phyloP scores from a whole-genome alignment of 1,139 yeast species.

The Candida anutae region DNA sequence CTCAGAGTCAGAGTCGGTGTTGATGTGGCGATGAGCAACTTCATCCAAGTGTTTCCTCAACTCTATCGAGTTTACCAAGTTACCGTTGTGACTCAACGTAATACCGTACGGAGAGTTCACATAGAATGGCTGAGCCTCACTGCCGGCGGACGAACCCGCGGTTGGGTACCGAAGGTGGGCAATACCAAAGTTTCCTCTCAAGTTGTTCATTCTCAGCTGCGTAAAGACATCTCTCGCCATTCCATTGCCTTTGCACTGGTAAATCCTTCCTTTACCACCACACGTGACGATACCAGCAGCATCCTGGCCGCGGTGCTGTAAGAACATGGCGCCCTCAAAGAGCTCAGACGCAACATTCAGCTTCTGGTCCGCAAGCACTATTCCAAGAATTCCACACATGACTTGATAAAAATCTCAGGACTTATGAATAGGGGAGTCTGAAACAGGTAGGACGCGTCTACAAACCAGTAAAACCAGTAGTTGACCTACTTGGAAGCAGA shows the following conservation, averaged over 20 bases:
- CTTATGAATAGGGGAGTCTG: too few species aligned
- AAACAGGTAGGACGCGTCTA: too few species aligned
- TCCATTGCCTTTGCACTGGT: slow-evolving; percentile 98
- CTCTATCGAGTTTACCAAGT: slow-evolving; percentile 79
- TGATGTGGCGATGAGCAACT: slow-evolving; percentile 92
- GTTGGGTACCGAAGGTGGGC: slow-evolving; percentile 96
- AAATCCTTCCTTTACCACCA: slow-evolving; percentile 86
- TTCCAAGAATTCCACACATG: slow-evolving; percentile 95
- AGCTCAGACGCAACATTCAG: slow-evolving; percentile 80
- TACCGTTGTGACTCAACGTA: slow-evolving; percentile 87
- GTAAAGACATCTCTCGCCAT: slow-evolving; percentile 98
- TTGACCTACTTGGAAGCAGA: too few species aligned
- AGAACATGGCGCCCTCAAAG: slow-evolving; percentile 85
- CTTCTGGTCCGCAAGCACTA: slow-evolving; percentile 70
- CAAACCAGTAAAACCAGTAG: too few species aligned
- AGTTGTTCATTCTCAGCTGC: slow-evolving; percentile 63
- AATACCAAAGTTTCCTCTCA: slow-evolving; percentile 92
- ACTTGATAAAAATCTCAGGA: too few species aligned
- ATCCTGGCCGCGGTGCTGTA: slow-evolving; percentile 98
- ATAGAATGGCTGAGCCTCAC: slow-evolving; percentile 98
- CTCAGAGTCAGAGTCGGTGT: slow-evolving; percentile 95
- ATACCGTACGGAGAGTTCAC: slow-evolving; percentile 97
- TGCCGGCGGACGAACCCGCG: slow-evolving; percentile 94
- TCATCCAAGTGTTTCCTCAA: slow-evolving; percentile 79
- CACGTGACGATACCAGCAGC: slow-evolving; percentile 99